These are phyloP conservation scores for Lentinus brumalis DNA, from an alignment of 768 basidiomycete genomes.

Conservation along the genomic window DNA sequence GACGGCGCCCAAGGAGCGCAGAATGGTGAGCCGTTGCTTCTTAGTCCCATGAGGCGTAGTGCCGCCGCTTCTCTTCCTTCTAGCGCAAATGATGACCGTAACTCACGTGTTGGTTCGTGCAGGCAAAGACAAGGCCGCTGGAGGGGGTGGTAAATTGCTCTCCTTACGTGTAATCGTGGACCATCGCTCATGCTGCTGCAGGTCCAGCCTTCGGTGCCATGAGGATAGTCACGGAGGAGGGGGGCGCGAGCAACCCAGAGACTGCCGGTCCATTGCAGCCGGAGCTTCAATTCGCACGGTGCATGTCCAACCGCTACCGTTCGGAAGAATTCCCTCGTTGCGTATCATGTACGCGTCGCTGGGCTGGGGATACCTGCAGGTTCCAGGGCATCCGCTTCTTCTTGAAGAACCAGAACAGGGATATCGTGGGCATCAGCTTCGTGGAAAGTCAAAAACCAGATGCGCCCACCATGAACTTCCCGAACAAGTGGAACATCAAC, in stretches of 20 bases:
- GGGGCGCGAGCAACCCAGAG: slow-evolving; percentile 28
- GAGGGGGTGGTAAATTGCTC: slow-evolving; percentile 8
- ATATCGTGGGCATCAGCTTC: slow-evolving; percentile 69
- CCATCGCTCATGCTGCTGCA: slow-evolving; percentile 12
- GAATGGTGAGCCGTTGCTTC: slow-evolving; percentile 48
- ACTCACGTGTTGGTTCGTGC: slow-evolving; percentile 39
- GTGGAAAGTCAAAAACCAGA: slow-evolving; percentile 63
- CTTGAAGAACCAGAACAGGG: slow-evolving; percentile 58
- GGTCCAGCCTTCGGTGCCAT: slow-evolving; percentile 21
- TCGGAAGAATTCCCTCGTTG: slow-evolving; percentile 76
- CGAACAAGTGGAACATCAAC: slow-evolving; percentile 65
- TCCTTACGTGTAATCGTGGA: slow-evolving; percentile 28
- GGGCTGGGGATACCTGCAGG: slow-evolving; percentile 86
- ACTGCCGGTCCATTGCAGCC: slow-evolving; percentile 46
- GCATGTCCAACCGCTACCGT: slow-evolving; percentile 82
- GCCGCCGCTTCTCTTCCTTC: slow-evolving; percentile 1
- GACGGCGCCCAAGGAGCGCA: slow-evolving; percentile 69
- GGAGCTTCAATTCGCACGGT: slow-evolving; percentile 77
- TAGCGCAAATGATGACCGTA: slow-evolving; percentile 38
- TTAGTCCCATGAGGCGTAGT: slow-evolving; percentile 10
- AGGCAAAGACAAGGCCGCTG: slow-evolving; percentile 46
- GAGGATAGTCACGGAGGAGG: slow-evolving; percentile 35
- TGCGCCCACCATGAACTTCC: slow-evolving; percentile 62
- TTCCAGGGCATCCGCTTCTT: slow-evolving; percentile 86
- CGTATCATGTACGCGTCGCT: slow-evolving; percentile 81